Conservation (phyloP, 768 basidiomycete species). For the Rhizopogon roseolus region DNA sequence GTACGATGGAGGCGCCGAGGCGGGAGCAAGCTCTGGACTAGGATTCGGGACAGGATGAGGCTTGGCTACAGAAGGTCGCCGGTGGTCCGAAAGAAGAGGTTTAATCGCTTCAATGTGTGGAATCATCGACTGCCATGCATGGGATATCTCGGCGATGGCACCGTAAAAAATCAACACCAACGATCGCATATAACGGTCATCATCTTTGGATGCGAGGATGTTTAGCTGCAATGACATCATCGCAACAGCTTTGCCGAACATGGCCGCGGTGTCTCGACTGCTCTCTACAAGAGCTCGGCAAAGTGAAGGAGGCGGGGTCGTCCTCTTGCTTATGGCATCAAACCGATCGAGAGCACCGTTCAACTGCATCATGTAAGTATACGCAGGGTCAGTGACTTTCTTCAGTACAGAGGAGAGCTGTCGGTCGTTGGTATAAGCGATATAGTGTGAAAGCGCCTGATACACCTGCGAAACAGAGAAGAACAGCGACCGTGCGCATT, state of each 20-base stretch:
- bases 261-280: constrained; percentile 77
- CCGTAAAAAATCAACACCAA: constrained; percentile 87
- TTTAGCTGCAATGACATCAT: constrained; percentile 80
- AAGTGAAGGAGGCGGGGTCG: constrained; percentile 61
- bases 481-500: constrained; percentile 87
- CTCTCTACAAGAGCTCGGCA: constrained; percentile 79
- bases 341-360: constrained; percentile 90
- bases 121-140: constrained; percentile 76
- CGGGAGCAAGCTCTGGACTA: constrained; percentile 21
- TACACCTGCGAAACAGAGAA: constrained; percentile 92
- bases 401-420: constrained; percentile 74
- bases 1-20: constrained; percentile 21
- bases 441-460: constrained; percentile 84
- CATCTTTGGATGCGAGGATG: constrained; percentile 66
- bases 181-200: constrained; percentile 84
- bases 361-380: constrained; percentile 72
- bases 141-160: constrained; percentile 81
- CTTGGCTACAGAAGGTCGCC: constrained; percentile 31
- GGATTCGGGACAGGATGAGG: constrained; percentile 21
- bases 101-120: constrained; percentile 69
- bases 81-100: constrained; percentile 50
- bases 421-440: constrained; percentile 77
- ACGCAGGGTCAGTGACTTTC: constrained; percentile 85
- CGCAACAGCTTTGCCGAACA: constrained; percentile 84
- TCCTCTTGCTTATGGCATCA: constrained; percentile 71